Conservation (phyloP, 2,329 filamentous ascomycete genomes). For the Coniella vitis region DNA sequence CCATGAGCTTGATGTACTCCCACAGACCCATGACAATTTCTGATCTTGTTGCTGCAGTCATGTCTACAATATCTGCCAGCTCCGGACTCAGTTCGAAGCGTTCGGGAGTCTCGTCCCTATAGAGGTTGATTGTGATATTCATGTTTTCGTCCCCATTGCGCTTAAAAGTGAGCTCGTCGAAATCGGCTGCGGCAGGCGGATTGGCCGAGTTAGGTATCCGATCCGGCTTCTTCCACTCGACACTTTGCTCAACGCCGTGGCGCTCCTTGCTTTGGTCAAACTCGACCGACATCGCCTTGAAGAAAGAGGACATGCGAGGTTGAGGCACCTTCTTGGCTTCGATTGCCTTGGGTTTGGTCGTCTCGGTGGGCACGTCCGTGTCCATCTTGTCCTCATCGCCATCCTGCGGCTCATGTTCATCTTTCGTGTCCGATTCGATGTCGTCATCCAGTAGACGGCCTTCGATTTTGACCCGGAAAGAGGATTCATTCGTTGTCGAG, state of each 20-base stretch:
- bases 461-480: constrained; percentile 88
- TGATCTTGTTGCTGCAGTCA: constrained; percentile 76
- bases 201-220: constrained; percentile 45
- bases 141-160: constrained; percentile 86
- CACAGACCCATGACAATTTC: constrained; percentile 88
- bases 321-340: constrained; percentile 36
- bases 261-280: constrained; percentile 58
- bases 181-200: constrained; percentile 63
- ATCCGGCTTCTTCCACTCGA: constrained; percentile 85
- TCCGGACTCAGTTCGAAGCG: constrained; percentile 72
- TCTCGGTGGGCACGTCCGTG: constrained; percentile 23
- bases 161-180: constrained; percentile 88
- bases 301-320: constrained; percentile 66
- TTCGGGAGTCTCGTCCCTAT: constrained; percentile 78
- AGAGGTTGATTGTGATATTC: constrained; percentile 83
- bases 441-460: constrained; percentile 72
- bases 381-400: constrained; percentile 36
- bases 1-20: constrained; percentile 86
- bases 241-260: constrained; percentile 47
- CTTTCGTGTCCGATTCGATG: constrained; percentile 45
- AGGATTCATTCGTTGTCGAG: constrained; percentile 66
- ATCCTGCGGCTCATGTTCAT: constrained; percentile 35
- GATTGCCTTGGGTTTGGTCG: constrained; percentile 28
- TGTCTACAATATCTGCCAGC: constrained; percentile 78
- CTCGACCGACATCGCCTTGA: constrained; percentile 70